phyloP scores from a whole-genome alignment of 164 flowering plant genomes.

The Litsea cubeba region DNA sequence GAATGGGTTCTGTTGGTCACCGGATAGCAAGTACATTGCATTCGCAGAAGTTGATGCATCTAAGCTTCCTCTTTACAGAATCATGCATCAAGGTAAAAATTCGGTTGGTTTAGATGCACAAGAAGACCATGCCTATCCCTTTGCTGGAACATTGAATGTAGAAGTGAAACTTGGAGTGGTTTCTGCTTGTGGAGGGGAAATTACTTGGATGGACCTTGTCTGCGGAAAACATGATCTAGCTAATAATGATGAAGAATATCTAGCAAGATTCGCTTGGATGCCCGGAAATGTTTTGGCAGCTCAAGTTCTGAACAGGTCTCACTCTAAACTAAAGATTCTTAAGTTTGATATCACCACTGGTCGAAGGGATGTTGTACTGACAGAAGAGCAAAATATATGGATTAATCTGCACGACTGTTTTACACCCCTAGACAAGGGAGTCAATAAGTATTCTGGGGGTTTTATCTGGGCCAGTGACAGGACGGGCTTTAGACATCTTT shows the following conservation, averaged over 20 bases:
- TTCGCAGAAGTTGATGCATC: conserved; percentile 85
- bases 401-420: conserved; percentile 86
- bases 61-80: conserved; percentile 68
- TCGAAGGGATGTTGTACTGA: conserved; percentile 47
- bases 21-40: conserved; percentile 85
- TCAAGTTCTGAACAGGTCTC: conserved; percentile 74
- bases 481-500: conserved; percentile 85
- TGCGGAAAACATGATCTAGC: conserved; percentile 48
- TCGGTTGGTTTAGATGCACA: conserved; percentile 80
- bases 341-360: conserved; percentile 80
- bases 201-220: conserved; percentile 84
- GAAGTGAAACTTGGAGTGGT: conserved; percentile 81
- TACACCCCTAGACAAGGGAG: conserved; percentile 71
- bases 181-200: conserved; percentile 53
- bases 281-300: conserved; percentile 63
- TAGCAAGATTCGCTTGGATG: conserved; percentile 93
- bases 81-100: conserved; percentile 93
- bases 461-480: conserved; percentile 96
- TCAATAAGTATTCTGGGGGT: conserved; percentile 47
- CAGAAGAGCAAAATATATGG: conserved; percentile 70
- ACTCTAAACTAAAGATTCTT: conserved; percentile 58
- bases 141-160: conserved; percentile 81
- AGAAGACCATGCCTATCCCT: conserved; percentile 96
- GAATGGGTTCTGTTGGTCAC: conserved; percentile 96
- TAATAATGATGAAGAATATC: conserved; percentile 62